Percentiles rank a stretch among this genome's conserved stretches.
These are phyloP conservation scores for Starmerella khaoyaiensis DNA, from an alignment of 805 yeast genomes.

Conservation along the genomic window DNA sequence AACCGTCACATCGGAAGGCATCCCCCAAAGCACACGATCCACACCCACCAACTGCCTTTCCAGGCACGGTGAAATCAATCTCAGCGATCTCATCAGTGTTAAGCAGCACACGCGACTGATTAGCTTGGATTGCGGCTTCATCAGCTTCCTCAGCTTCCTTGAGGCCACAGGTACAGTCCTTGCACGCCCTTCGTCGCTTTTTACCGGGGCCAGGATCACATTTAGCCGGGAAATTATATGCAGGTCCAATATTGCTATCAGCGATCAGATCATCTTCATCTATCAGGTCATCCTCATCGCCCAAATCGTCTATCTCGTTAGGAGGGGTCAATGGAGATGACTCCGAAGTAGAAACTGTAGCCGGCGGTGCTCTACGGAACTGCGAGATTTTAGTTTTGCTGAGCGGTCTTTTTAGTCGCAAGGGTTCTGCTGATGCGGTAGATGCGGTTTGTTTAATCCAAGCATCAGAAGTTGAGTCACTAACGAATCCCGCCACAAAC, in stretches of 20 bases:
- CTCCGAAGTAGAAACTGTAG: constrained; percentile 28
- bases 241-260: constrained; percentile 33
- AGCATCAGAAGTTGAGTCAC: constrained; percentile 23
- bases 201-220: constrained; percentile 39
- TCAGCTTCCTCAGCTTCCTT: constrained; percentile 62
- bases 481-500: constrained; percentile 29
- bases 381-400: neutral
- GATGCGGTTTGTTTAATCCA: constrained; percentile 17
- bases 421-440: neutral
- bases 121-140: constrained; percentile 33
- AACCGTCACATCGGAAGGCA: constrained; percentile 95
- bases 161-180: constrained; percentile 95
- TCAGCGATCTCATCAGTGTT: constrained; percentile 65
- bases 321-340: constrained; percentile 35
- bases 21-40: constrained; percentile 96
- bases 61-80: constrained; percentile 90
- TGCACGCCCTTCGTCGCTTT: constrained; percentile 84
- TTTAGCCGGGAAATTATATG: constrained; percentile 44
- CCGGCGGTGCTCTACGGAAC: constrained; percentile 33
- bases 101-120: constrained; percentile 45
- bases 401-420: constrained; percentile 1
- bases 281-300: constrained; percentile 23
- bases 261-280: constrained; percentile 42
- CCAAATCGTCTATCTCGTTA: constrained; percentile 26
- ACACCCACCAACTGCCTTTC: constrained; percentile 87